Evolutionary conservation across 2,329 filamentous ascomycete genomes (phyloP), one percentile per base, ranked within the genome.

Genomic region (Epichloe amarillans): DNA sequence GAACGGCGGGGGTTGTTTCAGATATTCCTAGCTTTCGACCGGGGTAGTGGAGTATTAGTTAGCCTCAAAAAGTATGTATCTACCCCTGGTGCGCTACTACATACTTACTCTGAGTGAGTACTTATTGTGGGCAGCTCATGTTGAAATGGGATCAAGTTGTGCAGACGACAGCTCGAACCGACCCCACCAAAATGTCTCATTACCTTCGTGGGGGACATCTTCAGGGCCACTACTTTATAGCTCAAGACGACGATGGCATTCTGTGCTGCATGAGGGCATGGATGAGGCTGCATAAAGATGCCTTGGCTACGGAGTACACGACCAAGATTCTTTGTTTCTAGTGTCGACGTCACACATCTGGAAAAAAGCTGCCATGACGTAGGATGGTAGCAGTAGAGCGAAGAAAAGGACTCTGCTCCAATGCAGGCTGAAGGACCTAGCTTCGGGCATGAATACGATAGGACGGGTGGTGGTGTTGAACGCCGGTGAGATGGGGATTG

Each of bases 181-280:
- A 26, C 26, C 39, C 38, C 38, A 49, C 46, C 37, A 21, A 43
- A n/a, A 38, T 51, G 50, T 51, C 50, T 51, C 44, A 44, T 51
- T 51, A 44, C 40, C 33, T 36, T 15, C 10, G 5, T 21, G n/a
- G 26, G 26, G 38, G 6, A 30, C 26, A 0, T 6, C 23, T 8
- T 30, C 26, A 30, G 26, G 23, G 21, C 23, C 10, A 30, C 23
- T 17, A 12, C 41, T 23, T 17, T 46, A 14, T 26, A 26, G 44
- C 44, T 26, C 37, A 33, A 41, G 38, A 26, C 37, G 35, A 44
- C n/a, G 35, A 44, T 35, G 30, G 45, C 38, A 41, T 39, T 47
- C 26, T 21, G 49, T 50, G 42, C 21, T 7, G 38, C 26, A 35
- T 36, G 19, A n/a, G 39, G 19, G 19, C 19, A 21, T 41, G 39